Evolutionary conservation across 1,284 basidiomycete species (phyloP), one percentile per base, ranked within the genome.

Genomic region (Gymnopus androsaceus): DNA sequence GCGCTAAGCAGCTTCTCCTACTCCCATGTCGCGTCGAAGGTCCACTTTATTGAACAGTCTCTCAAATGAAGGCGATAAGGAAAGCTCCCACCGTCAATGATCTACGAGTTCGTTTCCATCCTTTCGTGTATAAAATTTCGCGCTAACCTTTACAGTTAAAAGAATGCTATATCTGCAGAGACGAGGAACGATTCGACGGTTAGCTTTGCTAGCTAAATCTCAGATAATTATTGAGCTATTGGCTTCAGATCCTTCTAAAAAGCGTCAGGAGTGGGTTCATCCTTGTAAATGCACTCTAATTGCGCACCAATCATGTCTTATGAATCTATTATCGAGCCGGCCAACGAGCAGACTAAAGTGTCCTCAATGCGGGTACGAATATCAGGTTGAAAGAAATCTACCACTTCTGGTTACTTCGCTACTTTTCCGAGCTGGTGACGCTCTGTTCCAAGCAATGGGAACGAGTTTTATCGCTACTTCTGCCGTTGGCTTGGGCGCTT

Each of bases 261-360:
- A 47, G 2, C 51, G 31, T 23, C 25, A 37, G 21, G 48, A 54
- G 14, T 60, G 59, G 59, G 52, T 56, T 15, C 59, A 60, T 44
- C 59, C 59, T 25, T 60, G 59, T 36, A 49, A 48, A 51, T 60
- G 59, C 42, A 57, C 47, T 14, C 41, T 57, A 11, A 51, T 60
- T 31, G 59, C 59, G 3, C 59, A 60, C 48, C 55, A 60, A 37
- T 50, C 45, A 46, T 60, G 59, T 41, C 52, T 60, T 4, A 50
- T 52, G 19, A 46, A 54, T 42, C 27, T n/a, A 19, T 21, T 53
- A n/a, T 17, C 51, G 4, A 51, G 36, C 15, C 23, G 42, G 17
- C 34, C 56, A 25, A 9, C 38, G 33, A 51, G 40, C 11, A 25
- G 31, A 38, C 17, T 28, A 54, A 51, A 55, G 19, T 59, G 57